Percentiles rank a stretch among this genome's conserved stretches.
Evolutionary conservation across 768 basidiomycete species (phyloP).

Genomic region (Crassisporium funariophilum): DNA sequence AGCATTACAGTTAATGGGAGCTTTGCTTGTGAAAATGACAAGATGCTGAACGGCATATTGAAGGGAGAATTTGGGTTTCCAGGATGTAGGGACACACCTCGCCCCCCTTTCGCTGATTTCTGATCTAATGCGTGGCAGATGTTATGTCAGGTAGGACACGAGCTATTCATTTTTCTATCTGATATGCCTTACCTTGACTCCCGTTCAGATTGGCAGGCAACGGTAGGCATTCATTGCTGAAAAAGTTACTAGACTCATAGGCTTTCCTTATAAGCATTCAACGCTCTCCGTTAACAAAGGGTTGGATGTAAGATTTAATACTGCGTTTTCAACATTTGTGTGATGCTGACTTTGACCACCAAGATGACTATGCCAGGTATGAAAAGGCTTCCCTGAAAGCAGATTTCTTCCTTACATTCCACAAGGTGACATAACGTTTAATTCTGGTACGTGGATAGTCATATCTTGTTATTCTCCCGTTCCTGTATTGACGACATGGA

Average conservation of each 20-base stretch:
- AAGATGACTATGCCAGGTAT: conserved; percentile 75
- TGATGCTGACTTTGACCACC: background rate
- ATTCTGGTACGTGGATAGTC: conserved; percentile 40
- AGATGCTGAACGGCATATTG: conserved; percentile 58
- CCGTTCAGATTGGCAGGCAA: conserved; percentile 64
- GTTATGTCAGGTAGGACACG: conserved; percentile 44
- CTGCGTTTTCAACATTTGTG: background rate
- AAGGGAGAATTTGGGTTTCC: conserved; percentile 71
- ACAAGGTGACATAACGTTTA: conserved; percentile 44
- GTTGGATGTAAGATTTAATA: conserved; percentile 49
- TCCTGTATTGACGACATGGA: background rate
- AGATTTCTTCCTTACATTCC: background rate
- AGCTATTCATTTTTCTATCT: background rate
- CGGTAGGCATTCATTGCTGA: conserved; percentile 29
- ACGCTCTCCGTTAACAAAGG: conserved; percentile 59
- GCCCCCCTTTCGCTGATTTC: background rate
- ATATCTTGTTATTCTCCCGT: background rate
- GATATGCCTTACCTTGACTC: background rate
- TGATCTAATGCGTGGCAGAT: conserved; percentile 27
- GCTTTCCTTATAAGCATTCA: conserved; percentile 38
- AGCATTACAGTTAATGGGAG: conserved; percentile 48
- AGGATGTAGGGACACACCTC: conserved; percentile 46
- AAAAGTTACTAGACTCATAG: background rate
- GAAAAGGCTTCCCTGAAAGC: background rate
- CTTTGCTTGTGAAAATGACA: conserved; percentile 66